These are phyloP conservation scores for Earliella scabrosa DNA, from an alignment of 1,284 basidiomycete species.

Conservation along the genomic window DNA sequence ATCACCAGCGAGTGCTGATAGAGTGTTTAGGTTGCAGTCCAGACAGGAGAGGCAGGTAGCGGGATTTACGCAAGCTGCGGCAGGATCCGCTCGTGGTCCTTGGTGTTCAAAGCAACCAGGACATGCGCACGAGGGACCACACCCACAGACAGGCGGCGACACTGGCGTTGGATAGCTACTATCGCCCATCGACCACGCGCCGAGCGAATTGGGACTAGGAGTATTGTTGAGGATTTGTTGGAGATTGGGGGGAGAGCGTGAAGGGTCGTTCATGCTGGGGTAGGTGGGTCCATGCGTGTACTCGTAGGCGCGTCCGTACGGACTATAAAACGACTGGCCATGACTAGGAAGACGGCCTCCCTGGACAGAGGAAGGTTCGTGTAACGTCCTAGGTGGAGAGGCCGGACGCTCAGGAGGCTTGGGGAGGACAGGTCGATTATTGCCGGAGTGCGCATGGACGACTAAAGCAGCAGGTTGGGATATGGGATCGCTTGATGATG, in stretches of 20 bases:
- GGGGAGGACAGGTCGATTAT: conserved; percentile 39
- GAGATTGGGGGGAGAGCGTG: neutral
- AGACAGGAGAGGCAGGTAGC: conserved; percentile 57
- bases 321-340: conserved; percentile 54
- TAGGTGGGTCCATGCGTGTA: conserved; percentile 37
- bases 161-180: neutral
- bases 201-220: neutral
- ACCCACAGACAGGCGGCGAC: conserved; percentile 45
- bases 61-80: conserved; percentile 48
- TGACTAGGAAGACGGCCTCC: conserved; percentile 40
- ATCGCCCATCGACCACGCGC: conserved; percentile 2
- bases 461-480: conserved; percentile 33
- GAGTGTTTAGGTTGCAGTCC: conserved; percentile 51
- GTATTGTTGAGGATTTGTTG: neutral
- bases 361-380: conserved; percentile 23
- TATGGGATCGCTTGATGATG: conserved; percentile 8
- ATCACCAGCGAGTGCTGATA: conserved; percentile 39
- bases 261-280: conserved; percentile 6
- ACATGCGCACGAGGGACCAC: conserved; percentile 57
- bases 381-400: conserved; percentile 29
- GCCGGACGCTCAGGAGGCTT: conserved; percentile 38
- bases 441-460: conserved; percentile 28
- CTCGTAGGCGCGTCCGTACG: conserved; percentile 67
- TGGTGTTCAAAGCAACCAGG: conserved; percentile 56
- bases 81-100: conserved; percentile 37